Evolutionary conservation across 495 filamentous ascomycete species (phyloP), one percentile per base, ranked within the genome.

Genomic region (Parmelia sp.): DNA sequence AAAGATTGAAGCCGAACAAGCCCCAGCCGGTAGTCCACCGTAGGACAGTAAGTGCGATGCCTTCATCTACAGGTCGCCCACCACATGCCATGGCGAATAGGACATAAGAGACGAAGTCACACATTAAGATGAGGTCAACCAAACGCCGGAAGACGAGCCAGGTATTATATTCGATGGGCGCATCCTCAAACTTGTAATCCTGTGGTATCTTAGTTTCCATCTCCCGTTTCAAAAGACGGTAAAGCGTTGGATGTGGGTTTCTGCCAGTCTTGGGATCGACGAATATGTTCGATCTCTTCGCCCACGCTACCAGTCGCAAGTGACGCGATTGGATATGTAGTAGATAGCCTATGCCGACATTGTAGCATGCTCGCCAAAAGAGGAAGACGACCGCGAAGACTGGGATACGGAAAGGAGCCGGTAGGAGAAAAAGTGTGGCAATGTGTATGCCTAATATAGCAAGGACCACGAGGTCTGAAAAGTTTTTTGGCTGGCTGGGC

Each of bases 81-180:
- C 85, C 88, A 76, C 94, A 97, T 39, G 93, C 90, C 58, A 96
- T 85, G 68, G 94, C 95, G 77, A 97, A 97, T 51, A 96, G 83
- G 76, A 89, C 92, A 79, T 97, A 98, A 45, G 92, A 96, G 44
- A 90, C 86, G 76, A 98, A 97, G 75, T 98, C 94, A 78, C 92
- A 96, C 91, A 98, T 96, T 70, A 98, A 80, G 68, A 97, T 96
- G 71, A 97, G 77, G 71, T 98, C 94, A 62, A 97, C 94, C 19
- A 97, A 82, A 66, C 94, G 88, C 57, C 94, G 85, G 77, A 97
- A 98, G 63, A 96, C 84, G 23, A 98, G 85, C 94, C 94, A 98
- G 57, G 95, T 95, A 77, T 98, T 98, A 81, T 96, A 98, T 82
- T 98, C 94, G 75, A 97, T 81, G 14, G 94, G 94, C 1, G 92